Base-by-base conservation (phyloP, 2,329 filamentous ascomycete species). In the Chrysosporium keratinophilum region DNA sequence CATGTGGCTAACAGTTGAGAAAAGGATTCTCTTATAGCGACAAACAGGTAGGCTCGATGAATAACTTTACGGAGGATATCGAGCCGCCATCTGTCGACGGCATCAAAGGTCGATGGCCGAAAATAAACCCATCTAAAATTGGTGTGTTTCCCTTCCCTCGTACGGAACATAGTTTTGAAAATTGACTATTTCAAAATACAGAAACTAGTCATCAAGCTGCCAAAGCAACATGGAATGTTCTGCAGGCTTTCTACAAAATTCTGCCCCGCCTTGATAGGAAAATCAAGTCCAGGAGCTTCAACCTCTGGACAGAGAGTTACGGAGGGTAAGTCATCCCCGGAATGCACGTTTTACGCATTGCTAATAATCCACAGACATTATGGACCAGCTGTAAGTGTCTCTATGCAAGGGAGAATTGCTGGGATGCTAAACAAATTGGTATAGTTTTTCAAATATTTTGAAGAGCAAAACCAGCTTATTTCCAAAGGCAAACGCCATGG, bases 121-220 rank as follows among this genome's bases (percentile, higher is more conserved):
- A 74, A 11, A 72, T 78, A 50, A 74, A 79, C 60, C 71, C 73
- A 10, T 71, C 74, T 14, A 66, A 68, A 14, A 68, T 78, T 35
- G 67, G 67, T 70, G 60, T 48, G 56, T 59, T 14, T n/a, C 6
- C 20, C 31, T 19, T 17, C 28, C 2, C 17, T 17, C 23, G 11
- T 6, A 15, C 43, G n/a, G 2, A 17, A 46, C 14, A 5, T 7
- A 4, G 15, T 1, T 41, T 0, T 15, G 3, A 11, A 7, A 5
- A 17, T 19, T 12, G 17, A 4, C n/a, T 40, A 28, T 44, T 17
- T 31, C 31, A 10, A 2, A 52, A 40, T 39, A 41, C 49, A 63
- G 74, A 80, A 55, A 82, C 77, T 1, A 82, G 78, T 1, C 73
- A 79, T 52, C 69, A 78, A 5, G 78, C 79, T 37, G 79, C 79